These are phyloP conservation scores for Corchorus capsularis DNA, from an alignment of 345 rosid species.

Conservation along the genomic window DNA sequence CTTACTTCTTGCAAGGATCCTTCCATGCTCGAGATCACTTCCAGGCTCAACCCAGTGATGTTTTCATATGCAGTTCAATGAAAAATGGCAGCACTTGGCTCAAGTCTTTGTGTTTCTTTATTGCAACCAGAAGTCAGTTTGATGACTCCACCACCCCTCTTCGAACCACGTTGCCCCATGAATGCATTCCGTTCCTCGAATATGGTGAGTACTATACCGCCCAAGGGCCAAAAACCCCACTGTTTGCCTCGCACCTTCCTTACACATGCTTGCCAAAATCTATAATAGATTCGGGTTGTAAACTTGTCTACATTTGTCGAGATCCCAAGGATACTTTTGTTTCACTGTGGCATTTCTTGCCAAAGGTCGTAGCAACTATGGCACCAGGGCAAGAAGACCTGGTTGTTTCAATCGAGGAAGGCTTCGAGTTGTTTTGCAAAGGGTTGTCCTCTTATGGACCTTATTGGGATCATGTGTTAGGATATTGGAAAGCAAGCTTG, in stretches of 20 bases:
- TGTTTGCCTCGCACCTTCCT: neutral
- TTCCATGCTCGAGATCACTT: conserved; percentile 8
- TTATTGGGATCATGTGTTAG: too few species aligned
- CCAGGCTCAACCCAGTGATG: neutral
- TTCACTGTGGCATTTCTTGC: neutral
- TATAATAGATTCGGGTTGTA: too few species aligned
- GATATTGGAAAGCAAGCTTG: too few species aligned
- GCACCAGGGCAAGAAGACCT: neutral
- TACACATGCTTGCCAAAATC: too few species aligned
- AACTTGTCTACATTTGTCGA: neutral
- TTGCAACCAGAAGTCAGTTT: conserved; percentile 2
- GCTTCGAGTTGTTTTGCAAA: too few species aligned
- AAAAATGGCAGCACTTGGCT: conserved; percentile 23
- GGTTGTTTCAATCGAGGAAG: conserved; percentile 5
- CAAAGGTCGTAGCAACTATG: too few species aligned
- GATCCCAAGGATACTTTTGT: neutral
- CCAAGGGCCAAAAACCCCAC: neutral
- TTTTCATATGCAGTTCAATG: neutral
- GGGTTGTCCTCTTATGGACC: too few species aligned
- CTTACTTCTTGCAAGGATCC: neutral
- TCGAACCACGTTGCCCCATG: conserved; percentile 2
- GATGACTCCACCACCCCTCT: neutral
- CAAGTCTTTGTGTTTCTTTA: conserved; percentile 11
- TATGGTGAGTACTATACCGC: neutral
- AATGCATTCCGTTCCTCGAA: neutral